These are phyloP conservation scores for Waitea zeae DNA, from an alignment of 1,284 basidiomycete species.

Conservation along the genomic window DNA sequence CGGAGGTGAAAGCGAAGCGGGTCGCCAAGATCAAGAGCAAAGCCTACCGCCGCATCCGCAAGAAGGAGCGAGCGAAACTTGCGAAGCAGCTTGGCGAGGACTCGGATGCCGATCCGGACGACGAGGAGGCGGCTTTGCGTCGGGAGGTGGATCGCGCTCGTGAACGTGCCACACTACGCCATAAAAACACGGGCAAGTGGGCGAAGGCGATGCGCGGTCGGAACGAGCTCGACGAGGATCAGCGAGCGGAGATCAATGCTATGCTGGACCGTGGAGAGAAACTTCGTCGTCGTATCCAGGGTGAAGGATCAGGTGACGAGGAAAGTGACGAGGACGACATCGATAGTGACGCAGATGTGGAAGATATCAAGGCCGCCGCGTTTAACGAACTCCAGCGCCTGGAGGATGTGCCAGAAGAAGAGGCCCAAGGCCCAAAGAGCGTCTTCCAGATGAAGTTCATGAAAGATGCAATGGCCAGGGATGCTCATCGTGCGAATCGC, in stretches of 20 bases:
- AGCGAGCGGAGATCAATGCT: conserved; percentile 60
- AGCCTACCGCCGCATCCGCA: conserved; percentile 73
- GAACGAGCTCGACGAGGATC: conserved; percentile 43
- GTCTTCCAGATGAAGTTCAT: conserved; percentile 93
- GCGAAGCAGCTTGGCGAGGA: conserved; percentile 28
- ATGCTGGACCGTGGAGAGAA: conserved; percentile 64
- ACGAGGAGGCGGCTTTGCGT: conserved; percentile 46
- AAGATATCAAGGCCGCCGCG: conserved; percentile 40
- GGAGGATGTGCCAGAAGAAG: conserved; percentile 15
- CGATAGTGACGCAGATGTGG: conserved; percentile 25
- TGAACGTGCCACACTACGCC: conserved; percentile 74
- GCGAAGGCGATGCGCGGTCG: conserved; percentile 50
- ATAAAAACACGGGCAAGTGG: conserved; percentile 77
- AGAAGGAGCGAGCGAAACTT: conserved; percentile 56
- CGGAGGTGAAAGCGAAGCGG: conserved; percentile 82
- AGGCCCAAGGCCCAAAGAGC: conserved; percentile 27
- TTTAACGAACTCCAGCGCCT: conserved; percentile 57
- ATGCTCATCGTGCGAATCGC: conserved; percentile 35
- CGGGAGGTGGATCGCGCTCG: conserved; percentile 64
- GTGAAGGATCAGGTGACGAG: conserved; percentile 30
- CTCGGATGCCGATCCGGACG: conserved; percentile 25
- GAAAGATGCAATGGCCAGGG: conserved; percentile 70
- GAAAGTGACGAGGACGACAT: conserved; percentile 25
- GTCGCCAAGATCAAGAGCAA: conserved; percentile 95
- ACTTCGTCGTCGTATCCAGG: conserved; percentile 54